Percentiles rank a stretch among this genome's conserved stretches.
Conservation (phyloP, 2,329 filamentous ascomycete species). For the Gyromitra esculenta region DNA sequence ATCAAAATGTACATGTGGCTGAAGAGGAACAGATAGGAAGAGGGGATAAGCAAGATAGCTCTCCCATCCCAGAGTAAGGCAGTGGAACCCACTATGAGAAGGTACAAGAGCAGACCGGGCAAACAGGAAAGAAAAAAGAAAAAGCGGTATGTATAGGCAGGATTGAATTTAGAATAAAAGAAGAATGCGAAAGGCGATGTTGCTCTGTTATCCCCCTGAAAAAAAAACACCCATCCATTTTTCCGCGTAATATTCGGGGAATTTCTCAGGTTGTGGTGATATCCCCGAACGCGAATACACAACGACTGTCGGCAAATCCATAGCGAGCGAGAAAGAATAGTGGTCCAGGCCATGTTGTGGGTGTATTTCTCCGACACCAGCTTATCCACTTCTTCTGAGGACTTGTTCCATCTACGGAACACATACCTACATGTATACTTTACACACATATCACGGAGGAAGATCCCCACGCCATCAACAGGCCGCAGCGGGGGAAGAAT, state of each 20-base stretch:
- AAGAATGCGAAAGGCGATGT: constrained; percentile 18
- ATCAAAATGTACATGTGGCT: background rate
- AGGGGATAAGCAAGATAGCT: constrained; percentile 21
- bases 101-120: constrained; percentile 12
- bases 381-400: constrained; percentile 14
- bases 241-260: constrained; percentile 32
- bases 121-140: background rate
- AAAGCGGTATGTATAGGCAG: constrained; percentile 42
- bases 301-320: constrained; percentile 42
- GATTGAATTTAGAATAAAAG: constrained; percentile 8
- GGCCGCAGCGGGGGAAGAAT: constrained; percentile 34
- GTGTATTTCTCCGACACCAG: constrained; percentile 41
- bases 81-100: constrained; percentile 23
- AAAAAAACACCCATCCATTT: background rate
- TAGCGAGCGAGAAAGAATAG: constrained; percentile 3
- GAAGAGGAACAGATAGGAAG: background rate
- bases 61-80: background rate
- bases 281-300: constrained; percentile 44
- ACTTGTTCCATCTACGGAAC: constrained; percentile 18
- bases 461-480: constrained; percentile 38
- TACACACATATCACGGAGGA: constrained; percentile 19
- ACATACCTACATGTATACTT: background rate
- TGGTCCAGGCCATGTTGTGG: constrained; percentile 43
- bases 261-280: constrained; percentile 47
- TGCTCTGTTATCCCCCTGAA: constrained; percentile 36